These are phyloP conservation scores for Cinchona pubescens DNA, from an alignment of 257 asterid genomes.

Conservation along the genomic window DNA sequence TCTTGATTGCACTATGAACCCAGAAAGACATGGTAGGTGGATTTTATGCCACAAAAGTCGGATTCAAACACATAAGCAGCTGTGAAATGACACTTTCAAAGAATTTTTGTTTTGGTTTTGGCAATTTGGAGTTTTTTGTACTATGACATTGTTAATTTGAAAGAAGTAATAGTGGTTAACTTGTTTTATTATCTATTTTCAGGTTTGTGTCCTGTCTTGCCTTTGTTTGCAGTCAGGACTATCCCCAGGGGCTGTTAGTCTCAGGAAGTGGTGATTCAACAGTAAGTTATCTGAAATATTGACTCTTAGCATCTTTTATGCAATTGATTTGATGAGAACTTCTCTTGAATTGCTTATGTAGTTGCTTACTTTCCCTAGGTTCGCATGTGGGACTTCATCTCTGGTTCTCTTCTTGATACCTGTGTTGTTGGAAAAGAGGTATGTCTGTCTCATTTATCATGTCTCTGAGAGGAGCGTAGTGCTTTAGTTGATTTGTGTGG, in stretches of 20 bases:
- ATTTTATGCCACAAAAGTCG: neutral
- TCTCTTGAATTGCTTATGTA: neutral
- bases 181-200: slow-evolving; percentile 26
- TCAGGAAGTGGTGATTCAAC: slow-evolving; percentile 99
- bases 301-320: neutral
- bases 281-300: slow-evolving; percentile 49
- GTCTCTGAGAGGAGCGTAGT: neutral
- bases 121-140: neutral
- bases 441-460: slow-evolving; percentile 6
- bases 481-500: neutral
- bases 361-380: slow-evolving; percentile 46
- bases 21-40: neutral
- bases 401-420: slow-evolving; percentile 87
- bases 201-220: slow-evolving; percentile 85
- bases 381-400: slow-evolving; percentile 78
- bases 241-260: slow-evolving; percentile 52
- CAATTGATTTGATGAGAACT: neutral
- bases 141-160: neutral
- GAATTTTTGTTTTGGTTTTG: neutral
- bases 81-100: neutral
- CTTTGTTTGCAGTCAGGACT: slow-evolving; percentile 49
- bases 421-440: slow-evolving; percentile 67
- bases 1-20: neutral
- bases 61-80: neutral
- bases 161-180: neutral